Base-by-base conservation (phyloP, 768 basidiomycete species). In the Crassisporium funariophilum region DNA sequence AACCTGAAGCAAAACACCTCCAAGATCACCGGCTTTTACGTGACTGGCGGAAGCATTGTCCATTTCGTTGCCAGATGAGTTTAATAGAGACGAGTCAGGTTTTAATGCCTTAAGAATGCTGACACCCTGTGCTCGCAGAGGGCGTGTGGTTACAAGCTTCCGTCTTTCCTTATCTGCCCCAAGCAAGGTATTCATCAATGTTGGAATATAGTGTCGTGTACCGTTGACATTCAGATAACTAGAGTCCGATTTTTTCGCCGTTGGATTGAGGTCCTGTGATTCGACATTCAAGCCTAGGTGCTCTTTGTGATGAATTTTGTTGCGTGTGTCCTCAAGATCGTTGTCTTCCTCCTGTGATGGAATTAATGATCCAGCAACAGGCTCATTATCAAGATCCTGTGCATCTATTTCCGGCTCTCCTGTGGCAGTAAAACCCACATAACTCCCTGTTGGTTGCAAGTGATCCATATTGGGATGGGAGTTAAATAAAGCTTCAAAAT, bases 401-500 rank as follows among this genome's bases (percentile, higher is more conserved):
- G n/a, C 27, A 7, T 29, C 27, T 13, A 29, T 29, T 29, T 29
- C 27, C 8, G 7, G 8, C 13, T 7, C 7, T 29, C 27, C 27
- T 7, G 27, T 7, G 27, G 27, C 7, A 7, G 7, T 7, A 29
- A 29, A 29, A 29, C 27, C 27, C 8, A 29, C 13, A 13, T 29
- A 29, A 7, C 8, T 29, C 27, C 13, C 13, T 29, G 8, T 13
- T 29, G 27, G 27, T 7, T 13, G 27, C 27, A 29, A 13, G 13
- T 29, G 27, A 29, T 29, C 27, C 13, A 29, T 13, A 7, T 29
- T 13, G 7, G 27, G 27, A 44, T 3, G 19, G 38, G 12, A 50
- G 41, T 38, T 22, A 16, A 56, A 54, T 3, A 54, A 15, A 19
- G 21, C 13, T 15, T 51, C 46, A 31, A 41, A 54, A 33, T 54